Conservation (phyloP, 2,329 filamentous ascomycete genomes). For the Decorospora gaudefroyi region DNA sequence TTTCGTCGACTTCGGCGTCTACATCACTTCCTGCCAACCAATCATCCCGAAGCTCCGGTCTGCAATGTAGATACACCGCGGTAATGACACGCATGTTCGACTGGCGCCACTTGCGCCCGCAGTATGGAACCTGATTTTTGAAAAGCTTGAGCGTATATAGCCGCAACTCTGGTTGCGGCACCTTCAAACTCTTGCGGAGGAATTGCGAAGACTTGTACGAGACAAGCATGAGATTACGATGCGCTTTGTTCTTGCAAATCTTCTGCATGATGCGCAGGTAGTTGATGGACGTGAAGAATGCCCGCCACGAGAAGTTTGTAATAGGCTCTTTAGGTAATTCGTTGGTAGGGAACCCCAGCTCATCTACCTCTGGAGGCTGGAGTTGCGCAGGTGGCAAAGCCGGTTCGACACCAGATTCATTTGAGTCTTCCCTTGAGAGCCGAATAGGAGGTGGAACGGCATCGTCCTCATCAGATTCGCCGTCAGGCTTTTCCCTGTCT, state of each 20-base stretch:
- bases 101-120: slow-evolving; percentile 96
- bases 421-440: slow-evolving; percentile 55
- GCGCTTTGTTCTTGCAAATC: slow-evolving; percentile 92
- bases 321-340: slow-evolving; percentile 75
- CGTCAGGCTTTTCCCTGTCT: slow-evolving; percentile 25
- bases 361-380: slow-evolving; percentile 69
- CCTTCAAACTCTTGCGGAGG: slow-evolving; percentile 85
- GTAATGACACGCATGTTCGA: slow-evolving; percentile 99
- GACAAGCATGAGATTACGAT: slow-evolving; percentile 89
- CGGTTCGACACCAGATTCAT: slow-evolving; percentile 33
- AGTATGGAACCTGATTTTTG: slow-evolving; percentile 98
- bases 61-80: slow-evolving; percentile 90
- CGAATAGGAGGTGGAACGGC: slow-evolving; percentile 80
- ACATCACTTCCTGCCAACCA: slow-evolving; percentile 92
- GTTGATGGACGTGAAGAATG: slow-evolving; percentile 95
- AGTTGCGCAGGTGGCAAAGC: slow-evolving; percentile 32
- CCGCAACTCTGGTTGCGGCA: slow-evolving; percentile 83
- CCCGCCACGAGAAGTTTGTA: slow-evolving; percentile 87
- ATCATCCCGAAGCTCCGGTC: slow-evolving; percentile 90
- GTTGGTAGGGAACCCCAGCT: slow-evolving; percentile 78
- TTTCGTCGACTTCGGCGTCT: slow-evolving; percentile 91
- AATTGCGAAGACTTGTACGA: slow-evolving; percentile 95
- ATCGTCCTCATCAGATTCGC: slow-evolving; percentile 59
- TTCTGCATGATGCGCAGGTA: slow-evolving; percentile 97
- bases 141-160: slow-evolving; percentile 97